Evolutionary conservation across 2,329 filamentous ascomycete species (phyloP), one percentile per base, ranked within the genome.

Genomic region (Didymella pinodella): DNA sequence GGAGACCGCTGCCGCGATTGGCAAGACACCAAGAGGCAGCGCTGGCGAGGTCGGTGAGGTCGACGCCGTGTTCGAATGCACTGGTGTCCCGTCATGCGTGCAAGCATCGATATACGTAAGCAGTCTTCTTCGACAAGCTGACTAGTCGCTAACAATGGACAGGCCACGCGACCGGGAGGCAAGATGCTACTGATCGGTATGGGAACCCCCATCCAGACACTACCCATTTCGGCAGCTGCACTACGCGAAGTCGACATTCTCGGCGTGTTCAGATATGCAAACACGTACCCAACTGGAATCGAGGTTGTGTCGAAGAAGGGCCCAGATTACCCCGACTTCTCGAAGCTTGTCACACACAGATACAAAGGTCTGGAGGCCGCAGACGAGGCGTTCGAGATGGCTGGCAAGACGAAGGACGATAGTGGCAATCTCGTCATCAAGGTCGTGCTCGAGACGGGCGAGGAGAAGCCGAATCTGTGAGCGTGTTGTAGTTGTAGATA

Each of bases 161-260:
- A 82, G 79, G 75, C 88, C 3, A 88, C 89, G 10, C 83, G 83
- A 57, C 83, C 90, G 0, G 90, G 90, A 26, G 90, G 90, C 18
- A 89, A 88, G 67, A 82, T 92, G 48, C 84, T 93, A 74, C 87
- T 93, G 74, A 89, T 93, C 25, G 90, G 90, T 52, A 93, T 93
- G 90, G 90, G 90, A 36, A 90, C 86, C 5, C 90, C 90, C 0
- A 85, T 92, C 51, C 89, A 92, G 74, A 92, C 89, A 0, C 81
- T 93, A 1, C 90, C 90, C 1, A 80, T 93, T 45, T 90, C 87
- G 7, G 88, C 88, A 5, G 90, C 90, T 3, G 88, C 90, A 38
- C 80, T 92, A 28, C 85, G 89, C 36, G 90, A 93, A 77, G 87
- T 93, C 43, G 90, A 93, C 71, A 88, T 93, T 31, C 78, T 92